Evolutionary conservation across 805 yeast species (phyloP), one percentile per base, ranked within the genome.

Genomic region (Monosporozyma aerobia): DNA sequence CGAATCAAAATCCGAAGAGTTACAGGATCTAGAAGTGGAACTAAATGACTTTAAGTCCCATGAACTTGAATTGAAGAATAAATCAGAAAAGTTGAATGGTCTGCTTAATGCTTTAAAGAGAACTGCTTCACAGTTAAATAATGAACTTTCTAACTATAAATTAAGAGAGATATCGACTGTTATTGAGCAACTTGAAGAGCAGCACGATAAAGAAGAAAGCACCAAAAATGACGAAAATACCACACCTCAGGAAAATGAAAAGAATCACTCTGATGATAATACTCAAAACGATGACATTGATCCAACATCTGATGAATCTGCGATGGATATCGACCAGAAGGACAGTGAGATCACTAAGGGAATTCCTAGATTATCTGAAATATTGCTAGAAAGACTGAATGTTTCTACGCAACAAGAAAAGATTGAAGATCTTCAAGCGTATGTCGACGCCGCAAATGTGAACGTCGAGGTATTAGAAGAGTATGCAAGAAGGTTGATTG

Each of bases 381-480:
- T 77, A 27, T 83, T 85, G 55, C 61, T 87, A 3, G 63, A 67
- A 1, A 64, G 65, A 0, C 55, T 82, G 22, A 76, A 86, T 61
- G 57, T 77, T 27, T 80, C 76, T 5, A 63, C 62, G 5, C 64
- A 87, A 29, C 77, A 77, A 49, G 63, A 63, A 0, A 82, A 81
- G 47, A 77, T 87, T 44, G 78, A 71, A 4, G 73, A 69, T 35
- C 64, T 88, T 16, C 83, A 85, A 57, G 73, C 71, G 2, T 77
- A 77, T 55, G 71, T 87, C 60, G 77, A 77, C 4, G 74, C 74
- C 14, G 78, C 82, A 7, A 77, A 75, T 53, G 83, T 83, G 3
- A 92, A 92, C 63, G 74, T 85, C 53, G 90, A 85, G 52, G 79
- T 87, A 2, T 72, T 92, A 47, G 80, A 79, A 53, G 95, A 90